phyloP scores from a whole-genome alignment of 2,329 filamentous ascomycete genomes.

The Trichoderma atroviride region DNA sequence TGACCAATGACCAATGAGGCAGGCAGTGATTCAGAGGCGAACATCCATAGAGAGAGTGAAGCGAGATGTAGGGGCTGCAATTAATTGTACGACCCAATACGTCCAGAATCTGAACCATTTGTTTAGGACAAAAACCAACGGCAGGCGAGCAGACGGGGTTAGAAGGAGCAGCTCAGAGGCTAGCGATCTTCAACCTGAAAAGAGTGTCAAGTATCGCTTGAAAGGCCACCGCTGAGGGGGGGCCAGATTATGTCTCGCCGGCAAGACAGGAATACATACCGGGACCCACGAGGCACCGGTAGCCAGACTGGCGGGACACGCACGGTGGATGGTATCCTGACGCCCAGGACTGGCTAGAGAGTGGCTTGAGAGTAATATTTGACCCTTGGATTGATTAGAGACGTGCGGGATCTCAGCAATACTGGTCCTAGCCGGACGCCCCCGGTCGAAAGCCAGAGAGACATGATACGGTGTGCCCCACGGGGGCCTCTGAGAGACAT shows the following conservation, averaged over 20 bases:
- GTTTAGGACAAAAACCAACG: conserved; percentile 41
- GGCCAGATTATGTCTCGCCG: conserved; percentile 30
- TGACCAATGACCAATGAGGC: not conserved
- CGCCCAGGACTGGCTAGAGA: not conserved
- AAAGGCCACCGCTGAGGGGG: conserved; percentile 26
- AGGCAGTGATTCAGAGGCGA: conserved; percentile 24
- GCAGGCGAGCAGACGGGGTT: conserved; percentile 36
- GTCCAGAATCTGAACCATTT: conserved; percentile 42
- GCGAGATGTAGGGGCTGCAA: conserved; percentile 38
- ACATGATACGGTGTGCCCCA: not conserved
- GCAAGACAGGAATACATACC: conserved; percentile 29
- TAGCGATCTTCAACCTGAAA: conserved; percentile 22
- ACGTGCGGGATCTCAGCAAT: conserved; percentile 10
- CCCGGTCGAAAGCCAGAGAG: conserved; percentile 12
- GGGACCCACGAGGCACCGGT: conserved; percentile 34
- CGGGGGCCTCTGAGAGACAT: conserved; percentile 7
- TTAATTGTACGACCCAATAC: conserved; percentile 42
- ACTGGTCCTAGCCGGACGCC: not conserved
- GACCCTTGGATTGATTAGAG: not conserved
- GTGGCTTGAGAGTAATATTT: not conserved
- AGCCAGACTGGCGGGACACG: conserved; percentile 42
- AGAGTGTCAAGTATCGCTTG: conserved; percentile 24
- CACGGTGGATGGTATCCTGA: conserved; percentile 4
- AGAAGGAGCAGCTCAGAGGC: conserved; percentile 19
- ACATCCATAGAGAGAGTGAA: conserved; percentile 25